A percentile compares a stretch with the other conserved stretches of the same genome.
phyloP scores from a whole-genome alignment of 306 rosid species.

The Morella rubra region DNA sequence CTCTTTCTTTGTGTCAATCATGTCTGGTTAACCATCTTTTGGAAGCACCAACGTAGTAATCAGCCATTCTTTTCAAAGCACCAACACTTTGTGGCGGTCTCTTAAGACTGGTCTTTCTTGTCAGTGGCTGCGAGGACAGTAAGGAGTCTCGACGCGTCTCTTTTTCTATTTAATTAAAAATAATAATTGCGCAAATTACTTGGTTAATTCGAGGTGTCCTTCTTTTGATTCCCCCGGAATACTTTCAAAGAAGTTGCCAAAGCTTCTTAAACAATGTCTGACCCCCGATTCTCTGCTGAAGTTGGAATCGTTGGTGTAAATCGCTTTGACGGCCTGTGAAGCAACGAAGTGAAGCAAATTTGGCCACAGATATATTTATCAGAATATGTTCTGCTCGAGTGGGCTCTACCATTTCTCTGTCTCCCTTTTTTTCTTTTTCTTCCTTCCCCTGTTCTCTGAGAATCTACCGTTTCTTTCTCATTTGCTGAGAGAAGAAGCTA shows the following conservation, averaged over 20 bases:
- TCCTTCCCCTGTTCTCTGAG: no score
- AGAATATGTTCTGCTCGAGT: not conserved
- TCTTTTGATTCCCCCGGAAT: no score
- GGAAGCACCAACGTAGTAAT: not conserved
- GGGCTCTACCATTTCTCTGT: not conserved
- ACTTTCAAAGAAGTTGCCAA: no score
- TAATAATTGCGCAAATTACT: not conserved
- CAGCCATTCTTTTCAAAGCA: slow-evolving; percentile 1
- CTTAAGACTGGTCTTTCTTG: not conserved
- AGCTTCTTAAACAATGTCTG: not conserved
- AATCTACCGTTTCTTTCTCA: not conserved
- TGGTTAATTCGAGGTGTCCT: no score
- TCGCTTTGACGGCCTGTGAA: not conserved
- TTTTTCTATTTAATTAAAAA: not conserved
- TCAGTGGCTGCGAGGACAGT: not conserved
- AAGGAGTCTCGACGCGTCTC: not conserved
- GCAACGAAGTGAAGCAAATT: not conserved
- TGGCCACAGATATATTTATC: not conserved
- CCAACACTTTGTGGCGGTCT: not conserved
- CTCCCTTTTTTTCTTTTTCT: no score
- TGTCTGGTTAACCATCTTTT: not conserved
- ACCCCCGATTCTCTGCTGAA: not conserved
- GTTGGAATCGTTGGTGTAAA: not conserved
- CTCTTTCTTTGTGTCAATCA: not conserved
- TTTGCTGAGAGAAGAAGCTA: not conserved